These are phyloP conservation scores for Porpolomopsis calyptriformis DNA, from an alignment of 768 basidiomycete species.

Conservation along the genomic window DNA sequence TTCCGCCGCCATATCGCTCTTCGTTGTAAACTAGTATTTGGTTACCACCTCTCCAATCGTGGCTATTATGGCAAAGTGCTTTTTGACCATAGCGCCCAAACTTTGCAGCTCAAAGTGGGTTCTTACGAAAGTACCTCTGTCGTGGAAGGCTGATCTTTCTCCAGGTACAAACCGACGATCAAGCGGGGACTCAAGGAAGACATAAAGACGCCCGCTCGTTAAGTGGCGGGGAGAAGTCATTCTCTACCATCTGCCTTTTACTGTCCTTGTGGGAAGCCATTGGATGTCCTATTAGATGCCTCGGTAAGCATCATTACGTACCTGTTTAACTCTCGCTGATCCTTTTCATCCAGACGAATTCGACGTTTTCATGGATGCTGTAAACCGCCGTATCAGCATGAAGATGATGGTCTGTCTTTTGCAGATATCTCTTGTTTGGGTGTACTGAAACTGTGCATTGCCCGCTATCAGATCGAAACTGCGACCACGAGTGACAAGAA, in stretches of 20 bases:
- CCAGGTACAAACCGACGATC: slow-evolving; percentile 78
- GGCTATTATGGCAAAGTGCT: slow-evolving; percentile 84
- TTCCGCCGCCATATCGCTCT: slow-evolving; percentile 86
- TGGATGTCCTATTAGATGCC: slow-evolving; percentile 85
- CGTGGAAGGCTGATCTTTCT: neutral
- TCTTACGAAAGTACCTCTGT: neutral
- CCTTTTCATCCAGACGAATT: slow-evolving; percentile 63
- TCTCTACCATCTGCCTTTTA: slow-evolving; percentile 88
- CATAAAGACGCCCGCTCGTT: slow-evolving; percentile 82
- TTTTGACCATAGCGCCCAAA: slow-evolving; percentile 67
- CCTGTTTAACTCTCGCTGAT: slow-evolving; percentile 2
- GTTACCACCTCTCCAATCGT: slow-evolving; percentile 70
- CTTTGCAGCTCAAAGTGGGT: slow-evolving; percentile 52
- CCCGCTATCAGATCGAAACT: slow-evolving; percentile 70
- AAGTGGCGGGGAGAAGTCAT: slow-evolving; percentile 94
- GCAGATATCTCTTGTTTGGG: neutral
- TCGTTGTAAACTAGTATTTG: slow-evolving; percentile 75
- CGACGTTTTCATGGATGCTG: slow-evolving; percentile 96
- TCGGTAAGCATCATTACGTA: slow-evolving; percentile 40
- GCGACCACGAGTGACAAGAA: slow-evolving; percentile 80
- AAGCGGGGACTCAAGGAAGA: slow-evolving; percentile 47
- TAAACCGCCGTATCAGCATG: slow-evolving; percentile 87
- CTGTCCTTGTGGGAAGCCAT: slow-evolving; percentile 96
- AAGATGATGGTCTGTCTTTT: slow-evolving; percentile 73
- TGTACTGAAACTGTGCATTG: neutral